phyloP scores from a whole-genome alignment of 306 rosid species.

The Vicia villosa region DNA sequence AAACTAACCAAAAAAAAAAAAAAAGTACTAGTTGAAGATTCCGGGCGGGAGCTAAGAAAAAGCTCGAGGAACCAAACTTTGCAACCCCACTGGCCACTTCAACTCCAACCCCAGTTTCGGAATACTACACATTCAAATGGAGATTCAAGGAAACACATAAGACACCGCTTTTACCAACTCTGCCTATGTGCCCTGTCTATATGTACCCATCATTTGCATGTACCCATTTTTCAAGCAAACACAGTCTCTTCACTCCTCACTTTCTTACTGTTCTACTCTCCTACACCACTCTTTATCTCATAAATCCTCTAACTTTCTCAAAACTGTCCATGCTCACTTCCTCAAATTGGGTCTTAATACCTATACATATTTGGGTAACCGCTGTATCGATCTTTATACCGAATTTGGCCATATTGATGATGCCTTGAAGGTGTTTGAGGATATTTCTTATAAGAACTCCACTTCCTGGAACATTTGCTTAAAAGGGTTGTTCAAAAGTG shows the following conservation, averaged over 20 bases:
- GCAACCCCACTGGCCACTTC: too few relatives aligned
- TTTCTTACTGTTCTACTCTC: constrained; percentile 57
- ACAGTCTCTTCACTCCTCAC: constrained; percentile 39
- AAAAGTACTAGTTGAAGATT: too few relatives aligned
- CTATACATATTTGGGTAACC: constrained; percentile 72
- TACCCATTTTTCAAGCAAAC: constrained; percentile 56
- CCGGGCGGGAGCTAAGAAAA: too few relatives aligned
- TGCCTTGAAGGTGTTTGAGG: constrained; percentile 58
- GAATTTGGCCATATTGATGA: constrained; percentile 51
- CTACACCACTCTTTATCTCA: constrained; percentile 48
- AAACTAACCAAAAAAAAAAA: too few relatives aligned
- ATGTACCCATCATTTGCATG: constrained; percentile 52
- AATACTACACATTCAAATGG: too few relatives aligned
- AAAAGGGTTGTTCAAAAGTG: constrained; percentile 54
- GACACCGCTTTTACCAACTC: neutral
- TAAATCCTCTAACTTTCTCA: constrained; percentile 45
- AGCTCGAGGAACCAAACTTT: too few relatives aligned
- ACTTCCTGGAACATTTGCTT: constrained; percentile 69
- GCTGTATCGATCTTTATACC: constrained; percentile 57
- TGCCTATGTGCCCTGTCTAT: neutral
- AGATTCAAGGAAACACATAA: neutral
- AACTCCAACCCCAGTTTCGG: too few relatives aligned
- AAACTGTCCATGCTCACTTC: constrained; percentile 62
- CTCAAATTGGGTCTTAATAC: constrained; percentile 63
- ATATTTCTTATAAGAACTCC: constrained; percentile 59